Base-by-base conservation (phyloP, 2,329 filamentous ascomycete species). In the Colletotrichum costaricense region DNA sequence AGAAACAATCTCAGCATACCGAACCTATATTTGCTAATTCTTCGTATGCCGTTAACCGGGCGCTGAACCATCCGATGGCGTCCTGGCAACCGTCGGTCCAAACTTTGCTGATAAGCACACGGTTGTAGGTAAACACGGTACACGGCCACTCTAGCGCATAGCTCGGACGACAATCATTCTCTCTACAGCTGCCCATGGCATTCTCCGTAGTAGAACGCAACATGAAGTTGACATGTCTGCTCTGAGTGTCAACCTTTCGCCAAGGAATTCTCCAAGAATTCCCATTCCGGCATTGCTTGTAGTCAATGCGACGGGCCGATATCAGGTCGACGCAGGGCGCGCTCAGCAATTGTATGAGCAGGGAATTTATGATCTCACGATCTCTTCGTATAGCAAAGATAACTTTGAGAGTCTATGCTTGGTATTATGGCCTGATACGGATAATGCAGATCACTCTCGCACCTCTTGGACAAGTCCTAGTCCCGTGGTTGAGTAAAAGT, bases 111-210 rank as follows among this genome's bases (percentile, higher is more conserved):
- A 60, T 59, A 38, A 52, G 24, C 30, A 54, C 63, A 62, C 63
- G 19, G 62, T 56, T 55, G 28, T n/a, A 60, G 5, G 12, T n/a
- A 22, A 54, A 28, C 30, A 55, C 38, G 38, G 22, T 56, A 46
- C 68, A 60, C 55, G 24, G 56, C 42, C 68, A 35, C 16, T 67
- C 38, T 60, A 33, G 68, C 55, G 62, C 14, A 24, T 46, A 19
- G 68, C 68, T 71, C 55, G 63, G 68, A 71, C 62, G 46, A 67
- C 22, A 35, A 56, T 19, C 16, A 49, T 49, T 19, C 42, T 19
- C 19, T 19, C 42, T n/a, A 8, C 42, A 49, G 42, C 42, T 49
- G 42, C 42, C 22, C 26, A 8, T 8, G 19, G 24, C 14, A 19
- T 30, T 24, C 28, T 7, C 14, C 14, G 6, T n/a, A 24, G n/a